phyloP scores from a whole-genome alignment of 371 early-diverging fungal genomes.

The Mortierella sp. region DNA sequence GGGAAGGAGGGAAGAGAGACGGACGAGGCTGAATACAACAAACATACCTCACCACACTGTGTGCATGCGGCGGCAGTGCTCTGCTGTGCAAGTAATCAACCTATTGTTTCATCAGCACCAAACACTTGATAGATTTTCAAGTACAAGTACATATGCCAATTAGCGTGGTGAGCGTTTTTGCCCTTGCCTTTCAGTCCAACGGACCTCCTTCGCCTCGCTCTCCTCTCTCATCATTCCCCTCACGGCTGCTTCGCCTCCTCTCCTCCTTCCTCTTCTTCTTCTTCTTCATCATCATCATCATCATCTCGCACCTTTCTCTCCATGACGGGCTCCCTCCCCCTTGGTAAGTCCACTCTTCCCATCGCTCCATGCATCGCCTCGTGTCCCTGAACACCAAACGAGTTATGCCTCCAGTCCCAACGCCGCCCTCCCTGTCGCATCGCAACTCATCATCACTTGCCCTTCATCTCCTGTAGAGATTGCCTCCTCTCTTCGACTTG shows the following conservation, averaged over 20 bases:
- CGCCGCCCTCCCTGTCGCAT: neutral
- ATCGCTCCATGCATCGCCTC: neutral
- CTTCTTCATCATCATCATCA: slow-evolving; percentile 2
- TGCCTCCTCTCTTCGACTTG: slow-evolving; percentile 45
- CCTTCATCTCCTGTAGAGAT: slow-evolving; percentile 26
- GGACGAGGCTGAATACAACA: neutral
- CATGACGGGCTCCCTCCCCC: slow-evolving; percentile 47
- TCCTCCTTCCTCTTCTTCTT: neutral
- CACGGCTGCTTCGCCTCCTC: neutral
- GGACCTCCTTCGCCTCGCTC: too few species aligned
- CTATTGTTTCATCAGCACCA: too few species aligned
- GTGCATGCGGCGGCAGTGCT: too few species aligned
- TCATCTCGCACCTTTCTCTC: slow-evolving; percentile 2
- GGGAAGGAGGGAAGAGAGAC: neutral
- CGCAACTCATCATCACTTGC: neutral
- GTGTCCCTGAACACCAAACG: neutral
- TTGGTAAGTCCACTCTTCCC: slow-evolving; percentile 19
- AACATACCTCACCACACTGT: too few species aligned
- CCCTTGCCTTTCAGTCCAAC: too few species aligned
- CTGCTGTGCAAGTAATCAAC: too few species aligned
- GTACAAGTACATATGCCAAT: too few species aligned
- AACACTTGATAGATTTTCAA: too few species aligned
- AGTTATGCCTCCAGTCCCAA: neutral
- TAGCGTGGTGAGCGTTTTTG: too few species aligned
- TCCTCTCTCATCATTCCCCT: too few species aligned